Evolutionary conservation across 805 yeast species (phyloP).

Genomic region (Zygosaccharomyces lentus): DNA sequence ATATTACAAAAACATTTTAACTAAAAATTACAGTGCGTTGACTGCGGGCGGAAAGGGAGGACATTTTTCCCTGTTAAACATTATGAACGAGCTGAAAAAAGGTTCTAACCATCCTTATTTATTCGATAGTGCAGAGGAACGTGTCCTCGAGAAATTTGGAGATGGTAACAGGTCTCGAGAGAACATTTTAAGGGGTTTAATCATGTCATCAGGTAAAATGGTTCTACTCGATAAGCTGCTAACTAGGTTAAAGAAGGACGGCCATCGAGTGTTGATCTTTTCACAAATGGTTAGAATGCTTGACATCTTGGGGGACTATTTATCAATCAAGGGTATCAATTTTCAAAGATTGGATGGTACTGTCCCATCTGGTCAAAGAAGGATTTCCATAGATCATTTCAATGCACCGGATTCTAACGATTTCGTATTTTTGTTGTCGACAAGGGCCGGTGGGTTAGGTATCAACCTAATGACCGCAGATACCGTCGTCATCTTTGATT

Average conservation of each 20-base stretch:
- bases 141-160: constrained; percentile 65
- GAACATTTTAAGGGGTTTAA: constrained; percentile 78
- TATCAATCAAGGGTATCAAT: constrained; percentile 77
- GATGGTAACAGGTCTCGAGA: constrained; percentile 61
- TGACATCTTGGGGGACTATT: constrained; percentile 90
- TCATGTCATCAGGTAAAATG: constrained; percentile 98
- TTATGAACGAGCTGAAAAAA: constrained; percentile 93
- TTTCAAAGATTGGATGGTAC: constrained; percentile 97
- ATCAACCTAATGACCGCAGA: constrained; percentile 99
- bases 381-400: constrained; percentile 93
- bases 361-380: constrained; percentile 86
- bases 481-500: constrained; percentile 94
- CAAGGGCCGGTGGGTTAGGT: constrained; percentile 99
- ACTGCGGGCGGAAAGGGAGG: constrained; percentile 75
- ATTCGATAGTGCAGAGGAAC: constrained; percentile 88
- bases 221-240: constrained; percentile 87
- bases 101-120: constrained; percentile 97
- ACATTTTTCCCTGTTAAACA: constrained; percentile 79
- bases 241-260: constrained; percentile 81
- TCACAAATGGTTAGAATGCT: constrained; percentile 97
- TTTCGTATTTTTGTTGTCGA: constrained; percentile 81
- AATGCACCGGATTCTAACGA: constrained; percentile 91
- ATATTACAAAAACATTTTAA: constrained; percentile 87
- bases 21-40: constrained; percentile 87
- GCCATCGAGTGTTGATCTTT: constrained; percentile 92